A percentile compares a stretch with the other conserved stretches of the same genome.
These are phyloP conservation scores for Gloeophyllum trabeum DNA, from an alignment of 768 basidiomycete genomes.

Conservation along the genomic window DNA sequence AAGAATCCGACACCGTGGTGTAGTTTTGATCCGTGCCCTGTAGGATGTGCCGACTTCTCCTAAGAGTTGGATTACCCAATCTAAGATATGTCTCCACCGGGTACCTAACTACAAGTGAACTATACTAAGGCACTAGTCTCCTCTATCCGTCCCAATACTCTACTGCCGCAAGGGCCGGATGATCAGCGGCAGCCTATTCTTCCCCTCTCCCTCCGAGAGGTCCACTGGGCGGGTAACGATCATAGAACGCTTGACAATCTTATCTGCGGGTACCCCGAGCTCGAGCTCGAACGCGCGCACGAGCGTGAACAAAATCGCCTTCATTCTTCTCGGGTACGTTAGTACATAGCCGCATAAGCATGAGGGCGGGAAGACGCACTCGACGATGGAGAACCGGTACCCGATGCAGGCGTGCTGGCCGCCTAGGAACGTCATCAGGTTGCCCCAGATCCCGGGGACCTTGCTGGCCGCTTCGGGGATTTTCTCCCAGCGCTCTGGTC, in stretches of 20 bases:
- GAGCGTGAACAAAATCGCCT: conserved; percentile 35
- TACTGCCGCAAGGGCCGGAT: no score
- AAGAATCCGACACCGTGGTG: no score
- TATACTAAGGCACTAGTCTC: no score
- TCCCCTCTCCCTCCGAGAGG: background rate
- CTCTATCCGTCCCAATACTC: no score
- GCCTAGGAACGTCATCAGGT: conserved; percentile 44
- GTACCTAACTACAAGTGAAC: no score
- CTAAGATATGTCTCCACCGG: no score
- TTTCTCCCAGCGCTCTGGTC: background rate
- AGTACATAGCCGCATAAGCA: background rate
- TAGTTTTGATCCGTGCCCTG: no score
- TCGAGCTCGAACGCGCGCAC: conserved; percentile 40
- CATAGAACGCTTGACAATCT: conserved; percentile 16
- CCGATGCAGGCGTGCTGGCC: conserved; percentile 52
- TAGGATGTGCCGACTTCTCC: no score
- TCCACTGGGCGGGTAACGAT: background rate
- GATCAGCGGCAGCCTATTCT: conserved; percentile 5
- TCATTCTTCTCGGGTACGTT: conserved; percentile 11
- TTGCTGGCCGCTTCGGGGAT: background rate
- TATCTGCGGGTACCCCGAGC: conserved; percentile 34
- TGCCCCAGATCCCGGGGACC: conserved; percentile 45
- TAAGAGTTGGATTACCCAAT: no score
- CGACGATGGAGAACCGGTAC: conserved; percentile 44
- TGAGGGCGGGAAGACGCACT: conserved; percentile 21